Percentiles rank a stretch among this genome's conserved stretches.
These are phyloP conservation scores for Herpotrichia juniperi DNA, from an alignment of 2,329 filamentous ascomycete species.

Conservation along the genomic window DNA sequence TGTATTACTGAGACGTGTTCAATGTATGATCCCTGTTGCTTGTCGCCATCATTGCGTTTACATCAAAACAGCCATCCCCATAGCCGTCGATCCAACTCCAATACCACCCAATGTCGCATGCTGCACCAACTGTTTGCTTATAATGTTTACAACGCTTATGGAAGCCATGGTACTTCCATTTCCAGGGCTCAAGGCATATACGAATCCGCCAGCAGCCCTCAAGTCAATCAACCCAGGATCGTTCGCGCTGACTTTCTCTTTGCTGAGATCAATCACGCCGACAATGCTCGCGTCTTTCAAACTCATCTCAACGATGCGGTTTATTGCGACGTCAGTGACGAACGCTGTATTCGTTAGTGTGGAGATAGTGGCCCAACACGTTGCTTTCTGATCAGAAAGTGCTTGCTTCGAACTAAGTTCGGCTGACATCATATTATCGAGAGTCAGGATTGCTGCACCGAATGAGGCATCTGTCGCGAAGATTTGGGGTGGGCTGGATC, in stretches of 20 bases:
- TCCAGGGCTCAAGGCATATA: conserved; percentile 64
- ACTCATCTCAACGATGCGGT: conserved; percentile 64
- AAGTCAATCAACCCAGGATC: conserved; percentile 65
- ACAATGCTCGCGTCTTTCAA: conserved; percentile 55
- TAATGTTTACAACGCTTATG: conserved; percentile 49
- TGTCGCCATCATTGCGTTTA: conserved; percentile 3
- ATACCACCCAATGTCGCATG: conserved; percentile 39
- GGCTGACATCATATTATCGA: conserved; percentile 45
- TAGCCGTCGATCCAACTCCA: conserved; percentile 36
- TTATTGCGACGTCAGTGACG: conserved; percentile 61
- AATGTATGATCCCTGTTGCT: too few species aligned
- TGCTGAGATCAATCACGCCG: conserved; percentile 44
- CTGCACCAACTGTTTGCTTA: conserved; percentile 42
- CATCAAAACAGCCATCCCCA: conserved; percentile 43
- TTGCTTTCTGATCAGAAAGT: conserved; percentile 60
- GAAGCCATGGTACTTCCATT: conserved; percentile 50
- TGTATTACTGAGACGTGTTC: too few species aligned
- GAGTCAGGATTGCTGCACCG: conserved; percentile 57
- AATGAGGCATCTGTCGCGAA: conserved; percentile 66
- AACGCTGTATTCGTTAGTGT: conserved; percentile 58
- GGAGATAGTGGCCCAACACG: conserved; percentile 64
- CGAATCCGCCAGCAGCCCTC: conserved; percentile 56
- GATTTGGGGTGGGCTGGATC: conserved; percentile 44
- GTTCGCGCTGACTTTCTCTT: conserved; percentile 43
- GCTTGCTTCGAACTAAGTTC: conserved; percentile 43